Conservation (phyloP, 495 filamentous ascomycete genomes). For the Penicillium cinerascens region DNA sequence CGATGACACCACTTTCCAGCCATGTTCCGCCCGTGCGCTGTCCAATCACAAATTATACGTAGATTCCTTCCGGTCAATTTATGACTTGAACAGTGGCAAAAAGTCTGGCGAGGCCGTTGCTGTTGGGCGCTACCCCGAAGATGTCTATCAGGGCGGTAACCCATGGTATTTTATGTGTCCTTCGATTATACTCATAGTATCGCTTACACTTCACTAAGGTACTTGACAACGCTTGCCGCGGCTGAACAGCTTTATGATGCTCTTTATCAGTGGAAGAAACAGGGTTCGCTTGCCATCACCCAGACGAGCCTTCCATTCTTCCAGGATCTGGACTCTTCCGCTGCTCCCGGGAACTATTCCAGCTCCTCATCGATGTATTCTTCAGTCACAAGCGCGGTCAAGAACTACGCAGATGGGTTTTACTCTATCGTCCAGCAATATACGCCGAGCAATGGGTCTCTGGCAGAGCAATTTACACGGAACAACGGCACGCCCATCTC, state of each 20-base stretch:
- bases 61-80: slow-evolving; percentile 51
- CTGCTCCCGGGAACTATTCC: slow-evolving; percentile 35
- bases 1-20: slow-evolving; percentile 48
- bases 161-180: slow-evolving; percentile 38
- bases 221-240: slow-evolving; percentile 36
- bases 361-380: slow-evolving; percentile 35
- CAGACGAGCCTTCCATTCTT: slow-evolving; percentile 40
- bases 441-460: slow-evolving; percentile 46
- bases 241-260: slow-evolving; percentile 42
- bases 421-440: slow-evolving; percentile 47
- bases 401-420: slow-evolving; percentile 49
- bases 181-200: neutral
- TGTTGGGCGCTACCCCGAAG: slow-evolving; percentile 67
- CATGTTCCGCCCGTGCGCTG: slow-evolving; percentile 44
- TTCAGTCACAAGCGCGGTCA: slow-evolving; percentile 40
- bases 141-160: slow-evolving; percentile 63
- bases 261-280: slow-evolving; percentile 48
- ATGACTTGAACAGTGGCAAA: slow-evolving; percentile 36
- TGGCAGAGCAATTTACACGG: slow-evolving; percentile 61
- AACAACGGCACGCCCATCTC: slow-evolving; percentile 50
- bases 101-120: slow-evolving; percentile 52
- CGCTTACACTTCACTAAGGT: slow-evolving; percentile 17
- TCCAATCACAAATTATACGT: slow-evolving; percentile 49
- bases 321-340: slow-evolving; percentile 37
- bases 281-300: slow-evolving; percentile 42